Evolutionary conservation across 352 stramenopile species (phyloP), one percentile per base, ranked within the genome.

Genomic region (Phytopythium chamaehyphon): DNA sequence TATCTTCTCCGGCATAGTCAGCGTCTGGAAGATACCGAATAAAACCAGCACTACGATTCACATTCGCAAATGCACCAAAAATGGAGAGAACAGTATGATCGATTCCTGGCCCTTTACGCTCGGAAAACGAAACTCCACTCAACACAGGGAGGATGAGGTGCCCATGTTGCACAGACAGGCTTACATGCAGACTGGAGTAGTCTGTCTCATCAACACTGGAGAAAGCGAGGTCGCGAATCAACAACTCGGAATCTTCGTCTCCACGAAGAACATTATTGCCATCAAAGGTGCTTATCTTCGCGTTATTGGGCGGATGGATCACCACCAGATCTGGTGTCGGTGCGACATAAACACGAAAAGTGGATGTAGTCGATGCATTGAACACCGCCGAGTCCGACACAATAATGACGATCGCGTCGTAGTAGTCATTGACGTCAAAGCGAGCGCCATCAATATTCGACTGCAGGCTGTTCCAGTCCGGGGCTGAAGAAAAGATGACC

Each of bases 381-480:
- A 78, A 69, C 0, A 38, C n/a, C 0, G 56, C 51, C 7, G 50
- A 59, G 23, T 90, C 77, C 1, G 59, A 69, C 1, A 78, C 55
- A 11, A 42, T 22, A 31, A 90, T 53, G 4, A 57, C 70, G 43
- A 90, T 65, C 2, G 40, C 52, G 51, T 86, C 80, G 33, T 72
- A 88, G 1, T 57, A 66, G 28, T 85, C 71, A 24, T 71, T 51
- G 8, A 4, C 24, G 35, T 36, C 45, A 16, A 40, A 28, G 1
- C n/a, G 6, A 10, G 33, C 46, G 14, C 40, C 45, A 28, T 66
- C 49, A 33, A 57, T 38, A 28, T 39, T 64, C 35, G 56, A 43
- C 40, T 69, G 54, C 35, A 84, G 58, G 21, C 75, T 90, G 62
- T 90, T 90, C 80, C 80, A 90, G 62, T 90, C 40, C 24, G 45